Base-by-base conservation (phyloP, 257 asterid genomes). In the Ocimum tenuiflorum region DNA sequence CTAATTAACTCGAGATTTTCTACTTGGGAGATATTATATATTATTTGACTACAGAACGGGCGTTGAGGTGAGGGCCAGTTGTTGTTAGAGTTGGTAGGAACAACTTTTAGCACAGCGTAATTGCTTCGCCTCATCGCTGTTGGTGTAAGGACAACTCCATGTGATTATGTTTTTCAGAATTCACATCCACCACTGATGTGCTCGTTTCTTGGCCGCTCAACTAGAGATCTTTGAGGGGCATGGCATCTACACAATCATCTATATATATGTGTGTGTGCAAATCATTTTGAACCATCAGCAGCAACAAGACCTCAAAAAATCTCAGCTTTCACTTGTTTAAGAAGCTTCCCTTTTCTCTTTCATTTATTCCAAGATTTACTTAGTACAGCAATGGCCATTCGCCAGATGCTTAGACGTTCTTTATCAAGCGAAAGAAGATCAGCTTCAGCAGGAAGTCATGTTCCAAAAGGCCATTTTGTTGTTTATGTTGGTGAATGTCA, bases 361-460 rank as follows among this genome's bases (percentile, higher is more conserved):
- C 9, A 3, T 17, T 27, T 43, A 3, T 18, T 23, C 9, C 35
- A 20, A 60, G 3, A 0, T 56, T 15, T 12, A 13, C 20, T 54
- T 6, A 54, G 42, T 3, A 27, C 31, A 29, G 12, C n/a, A 14
- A 27, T 12, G 53, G 23, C 23, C 36, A 20, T 70, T 14, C 69
- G 29, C 8, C 31, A 67, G 17, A 53, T 69, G 3, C 65, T 78
- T 15, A 66, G 46, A 57, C 67, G 73, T 0, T 63, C 75, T 18
- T 15, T 66, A 18, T 76, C 80, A 7, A n/a, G 29, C 1, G 74
- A 64, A 20, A 76, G 38, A 12, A 76, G 74, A 65, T 15, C 73
- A 12, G 59, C 38, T 52, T 52, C 19, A 4, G 38, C 59, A 23
- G 59, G 59, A 12, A 5, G 9, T 31, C 63, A 60, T 53, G 51